Percentiles rank a stretch among this genome's conserved stretches.
These are phyloP conservation scores for Colletotrichum orchidophilum DNA, from an alignment of 2,329 filamentous ascomycete genomes.

Conservation along the genomic window DNA sequence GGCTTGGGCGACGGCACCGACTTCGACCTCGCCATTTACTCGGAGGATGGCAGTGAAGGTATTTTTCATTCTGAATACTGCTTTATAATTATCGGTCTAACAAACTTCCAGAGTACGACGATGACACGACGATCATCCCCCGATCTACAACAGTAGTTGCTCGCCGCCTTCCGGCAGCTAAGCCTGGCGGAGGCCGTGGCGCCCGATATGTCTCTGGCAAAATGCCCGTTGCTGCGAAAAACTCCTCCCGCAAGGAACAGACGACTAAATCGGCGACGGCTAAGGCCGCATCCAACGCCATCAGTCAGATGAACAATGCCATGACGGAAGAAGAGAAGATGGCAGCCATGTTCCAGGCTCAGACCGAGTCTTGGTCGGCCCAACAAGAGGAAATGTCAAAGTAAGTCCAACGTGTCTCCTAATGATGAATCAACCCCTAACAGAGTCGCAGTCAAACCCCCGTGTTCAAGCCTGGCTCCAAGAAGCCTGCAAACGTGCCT, in stretches of 20 bases:
- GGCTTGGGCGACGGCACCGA: conserved; percentile 95
- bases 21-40: conserved; percentile 94
- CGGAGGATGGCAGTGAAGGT: conserved; percentile 92
- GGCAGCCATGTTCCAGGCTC: conserved; percentile 89
- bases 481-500: conserved; percentile 79
- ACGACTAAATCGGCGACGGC: conserved; percentile 64
- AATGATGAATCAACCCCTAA: background rate
- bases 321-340: conserved; percentile 96
- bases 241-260: conserved; percentile 74
- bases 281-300: conserved; percentile 65
- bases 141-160: conserved; percentile 94
- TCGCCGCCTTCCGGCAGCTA: conserved; percentile 82
- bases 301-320: conserved; percentile 76
- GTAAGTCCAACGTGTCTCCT: conserved; percentile 53
- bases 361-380: conserved; percentile 90
- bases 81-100: conserved; percentile 10
- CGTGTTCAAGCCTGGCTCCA: conserved; percentile 67
- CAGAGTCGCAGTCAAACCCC: conserved; percentile 67
- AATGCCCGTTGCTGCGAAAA: conserved; percentile 90
- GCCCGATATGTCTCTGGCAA: conserved; percentile 96
- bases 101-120: conserved; percentile 81
- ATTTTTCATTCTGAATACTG: conserved; percentile 47
- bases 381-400: conserved; percentile 94
- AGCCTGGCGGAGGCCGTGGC: conserved; percentile 87
- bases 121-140: conserved; percentile 97